Conservation (phyloP, 768 basidiomycete species). For the Auricularia cornea region DNA sequence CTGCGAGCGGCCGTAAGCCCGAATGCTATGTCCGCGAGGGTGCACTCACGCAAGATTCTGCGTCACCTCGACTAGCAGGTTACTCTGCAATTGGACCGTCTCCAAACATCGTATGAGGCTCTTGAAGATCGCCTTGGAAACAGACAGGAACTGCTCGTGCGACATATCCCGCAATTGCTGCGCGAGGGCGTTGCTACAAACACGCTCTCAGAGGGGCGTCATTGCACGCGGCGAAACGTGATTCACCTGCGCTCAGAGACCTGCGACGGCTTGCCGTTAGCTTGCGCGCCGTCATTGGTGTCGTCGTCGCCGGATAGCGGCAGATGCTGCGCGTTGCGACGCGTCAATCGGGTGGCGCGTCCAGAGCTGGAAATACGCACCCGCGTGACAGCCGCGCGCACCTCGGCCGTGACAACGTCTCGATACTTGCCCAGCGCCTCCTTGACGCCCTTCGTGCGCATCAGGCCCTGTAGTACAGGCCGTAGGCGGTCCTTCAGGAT, state of each 20-base stretch:
- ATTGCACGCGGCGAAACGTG: not conserved
- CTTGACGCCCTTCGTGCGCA: slow-evolving; percentile 61
- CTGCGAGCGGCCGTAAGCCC: slow-evolving; percentile 1
- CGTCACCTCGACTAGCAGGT: slow-evolving; percentile 50
- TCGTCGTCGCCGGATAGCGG: slow-evolving; percentile 51
- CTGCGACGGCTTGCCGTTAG: slow-evolving; percentile 16
- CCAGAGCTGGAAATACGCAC: slow-evolving; percentile 34
- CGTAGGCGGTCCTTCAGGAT: slow-evolving; percentile 54
- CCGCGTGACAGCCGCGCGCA: slow-evolving; percentile 48
- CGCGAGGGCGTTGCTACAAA: slow-evolving; percentile 36
- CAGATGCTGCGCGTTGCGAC: slow-evolving; percentile 38
- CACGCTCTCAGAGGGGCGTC: slow-evolving; percentile 1
- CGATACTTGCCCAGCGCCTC: slow-evolving; percentile 65
- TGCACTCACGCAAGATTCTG: slow-evolving; percentile 27
- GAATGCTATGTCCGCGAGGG: slow-evolving; percentile 1
- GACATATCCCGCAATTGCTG: slow-evolving; percentile 56
- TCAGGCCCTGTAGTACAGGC: slow-evolving; percentile 70
- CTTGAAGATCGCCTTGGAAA: slow-evolving; percentile 54
- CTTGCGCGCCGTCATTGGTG: slow-evolving; percentile 28
- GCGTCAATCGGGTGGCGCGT: no score
- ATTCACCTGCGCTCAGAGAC: slow-evolving; percentile 14
- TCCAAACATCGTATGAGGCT: slow-evolving; percentile 57
- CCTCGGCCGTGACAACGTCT: slow-evolving; percentile 53
- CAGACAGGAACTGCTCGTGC: slow-evolving; percentile 56
- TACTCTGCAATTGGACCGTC: slow-evolving; percentile 54